A percentile compares a stretch with the other conserved stretches of the same genome.
These are phyloP conservation scores for Fraxinus angustifolia DNA, from an alignment of 305 asterid species.

Conservation along the genomic window DNA sequence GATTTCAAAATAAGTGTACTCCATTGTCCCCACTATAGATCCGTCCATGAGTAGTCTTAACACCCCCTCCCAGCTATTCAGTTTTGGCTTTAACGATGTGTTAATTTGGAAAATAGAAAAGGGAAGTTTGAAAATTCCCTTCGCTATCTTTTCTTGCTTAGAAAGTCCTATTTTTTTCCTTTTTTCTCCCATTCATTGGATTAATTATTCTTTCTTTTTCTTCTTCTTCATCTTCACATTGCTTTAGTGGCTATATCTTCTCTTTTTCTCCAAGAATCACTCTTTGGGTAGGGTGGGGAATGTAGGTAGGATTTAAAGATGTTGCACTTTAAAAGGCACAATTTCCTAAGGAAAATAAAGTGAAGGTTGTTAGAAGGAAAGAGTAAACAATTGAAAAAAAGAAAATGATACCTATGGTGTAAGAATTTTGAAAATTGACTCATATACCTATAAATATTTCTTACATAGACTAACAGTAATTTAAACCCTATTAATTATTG, in stretches of 20 bases:
- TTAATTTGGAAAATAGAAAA: background rate
- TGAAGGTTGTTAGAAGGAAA: background rate
- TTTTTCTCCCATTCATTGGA: background rate
- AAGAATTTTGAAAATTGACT: too few relatives aligned
- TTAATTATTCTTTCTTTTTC: too few relatives aligned
- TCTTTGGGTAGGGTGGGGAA: background rate
- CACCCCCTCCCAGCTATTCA: too few relatives aligned
- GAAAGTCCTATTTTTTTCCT: background rate
- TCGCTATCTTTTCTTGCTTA: background rate
- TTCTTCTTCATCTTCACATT: background rate
- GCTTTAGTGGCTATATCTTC: background rate
- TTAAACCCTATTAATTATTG: background rate
- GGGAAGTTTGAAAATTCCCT: background rate
- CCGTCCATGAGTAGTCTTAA: background rate
- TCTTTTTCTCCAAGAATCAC: background rate
- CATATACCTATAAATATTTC: background rate
- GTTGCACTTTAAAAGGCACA: background rate
- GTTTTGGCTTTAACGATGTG: background rate
- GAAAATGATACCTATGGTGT: background rate
- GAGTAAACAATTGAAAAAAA: background rate
- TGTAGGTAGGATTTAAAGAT: background rate
- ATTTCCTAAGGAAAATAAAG: background rate
- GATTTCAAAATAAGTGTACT: too few relatives aligned
- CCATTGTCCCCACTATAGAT: too few relatives aligned
- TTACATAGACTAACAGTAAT: background rate